phyloP scores from a whole-genome alignment of 192 early-diverging fungal species.

The Dispira parvispora region DNA sequence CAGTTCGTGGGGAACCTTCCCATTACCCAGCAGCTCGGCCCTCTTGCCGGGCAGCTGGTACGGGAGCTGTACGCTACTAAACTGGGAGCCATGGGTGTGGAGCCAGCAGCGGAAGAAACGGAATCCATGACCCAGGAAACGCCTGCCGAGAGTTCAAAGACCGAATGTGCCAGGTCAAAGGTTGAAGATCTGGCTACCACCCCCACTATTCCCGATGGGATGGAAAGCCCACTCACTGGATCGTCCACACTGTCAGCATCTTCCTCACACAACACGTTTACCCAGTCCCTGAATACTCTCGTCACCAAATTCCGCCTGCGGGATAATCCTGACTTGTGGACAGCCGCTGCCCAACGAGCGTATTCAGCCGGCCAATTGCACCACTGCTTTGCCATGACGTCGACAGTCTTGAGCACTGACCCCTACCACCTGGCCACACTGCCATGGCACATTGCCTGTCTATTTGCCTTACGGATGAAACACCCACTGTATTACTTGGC shows the following conservation, averaged over 20 bases:
- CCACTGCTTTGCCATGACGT: background rate
- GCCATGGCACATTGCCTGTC: slow-evolving; percentile 44
- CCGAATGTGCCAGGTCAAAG: too few relatives aligned
- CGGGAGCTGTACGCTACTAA: slow-evolving; percentile 8
- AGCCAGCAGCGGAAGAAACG: background rate
- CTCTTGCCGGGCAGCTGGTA: slow-evolving; percentile 1
- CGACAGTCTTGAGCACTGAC: slow-evolving; percentile 40
- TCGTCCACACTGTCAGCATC: too few relatives aligned
- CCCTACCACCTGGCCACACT: slow-evolving; percentile 37
- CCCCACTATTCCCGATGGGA: background rate
- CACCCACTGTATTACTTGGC: slow-evolving; percentile 55
- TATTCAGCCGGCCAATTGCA: slow-evolving; percentile 3
- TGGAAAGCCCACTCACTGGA: too few relatives aligned
- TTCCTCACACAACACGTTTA: background rate
- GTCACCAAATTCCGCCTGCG: background rate
- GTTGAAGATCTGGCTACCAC: background rate
- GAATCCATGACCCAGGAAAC: background rate
- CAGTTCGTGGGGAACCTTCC: slow-evolving; percentile 11
- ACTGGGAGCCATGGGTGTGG: slow-evolving; percentile 17
- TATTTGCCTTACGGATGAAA: slow-evolving; percentile 39
- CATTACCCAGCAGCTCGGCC: slow-evolving; percentile 5
- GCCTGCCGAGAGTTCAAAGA: too few relatives aligned
- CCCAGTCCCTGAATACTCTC: background rate
- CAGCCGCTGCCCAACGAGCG: background rate
- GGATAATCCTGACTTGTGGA: slow-evolving; percentile 1